Evolutionary conservation across 441 rosid genomes (phyloP).

Genomic region (Gossypium lobatum): DNA sequence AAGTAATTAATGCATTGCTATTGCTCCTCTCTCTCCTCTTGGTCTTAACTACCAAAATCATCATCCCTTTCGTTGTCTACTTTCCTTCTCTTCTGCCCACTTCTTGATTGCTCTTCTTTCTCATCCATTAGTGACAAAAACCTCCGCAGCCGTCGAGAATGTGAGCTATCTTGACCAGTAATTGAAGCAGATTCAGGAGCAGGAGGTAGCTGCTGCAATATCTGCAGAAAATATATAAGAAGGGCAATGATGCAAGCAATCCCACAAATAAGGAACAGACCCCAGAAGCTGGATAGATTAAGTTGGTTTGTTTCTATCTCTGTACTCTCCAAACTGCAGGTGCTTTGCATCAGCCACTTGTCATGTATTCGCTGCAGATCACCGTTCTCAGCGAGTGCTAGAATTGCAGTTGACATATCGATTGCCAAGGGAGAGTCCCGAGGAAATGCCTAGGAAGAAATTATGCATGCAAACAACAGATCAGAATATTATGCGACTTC

Average conservation of each 20-base stretch:
- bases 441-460: conserved; percentile 58
- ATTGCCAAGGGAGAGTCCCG: conserved; percentile 81
- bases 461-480: background rate
- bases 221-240: conserved; percentile 44
- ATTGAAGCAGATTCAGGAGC: conserved; percentile 27
- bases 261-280: conserved; percentile 73
- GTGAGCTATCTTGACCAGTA: conserved; percentile 21
- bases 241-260: conserved; percentile 68
- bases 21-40: conserved; percentile 21
- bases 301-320: conserved; percentile 68
- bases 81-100: conserved; percentile 47
- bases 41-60: conserved; percentile 25
- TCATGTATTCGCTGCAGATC: conserved; percentile 90
- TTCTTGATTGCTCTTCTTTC: conserved; percentile 41
- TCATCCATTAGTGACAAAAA: conserved; percentile 71
- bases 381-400: conserved; percentile 72
- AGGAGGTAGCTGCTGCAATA: conserved; percentile 30
- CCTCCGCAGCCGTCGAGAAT: conserved; percentile 42
- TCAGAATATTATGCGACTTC: background rate
- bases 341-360: conserved; percentile 69
- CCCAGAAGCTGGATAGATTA: conserved; percentile 78
- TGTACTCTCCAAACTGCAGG: conserved; percentile 52
- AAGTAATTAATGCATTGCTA: conserved; percentile 5
- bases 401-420: conserved; percentile 78
- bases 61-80: conserved; percentile 30